Conservation (phyloP, 2,329 filamentous ascomycete genomes). For the Alternaria brassicicola region DNA sequence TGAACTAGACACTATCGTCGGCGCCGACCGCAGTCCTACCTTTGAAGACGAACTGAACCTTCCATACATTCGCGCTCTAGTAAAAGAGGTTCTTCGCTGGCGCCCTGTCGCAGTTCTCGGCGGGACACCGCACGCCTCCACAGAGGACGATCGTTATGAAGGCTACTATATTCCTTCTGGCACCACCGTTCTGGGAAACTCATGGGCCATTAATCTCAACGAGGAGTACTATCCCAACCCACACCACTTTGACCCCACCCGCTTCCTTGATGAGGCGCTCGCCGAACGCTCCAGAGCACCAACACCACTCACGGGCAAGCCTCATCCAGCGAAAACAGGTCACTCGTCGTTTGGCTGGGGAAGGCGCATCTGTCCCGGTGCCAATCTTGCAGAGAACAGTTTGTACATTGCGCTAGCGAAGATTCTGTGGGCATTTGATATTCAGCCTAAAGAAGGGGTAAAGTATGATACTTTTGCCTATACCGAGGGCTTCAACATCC, state of each 20-base stretch:
- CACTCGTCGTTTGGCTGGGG: constrained; percentile 48
- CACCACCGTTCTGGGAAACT: constrained; percentile 54
- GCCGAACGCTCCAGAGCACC: constrained; percentile 23
- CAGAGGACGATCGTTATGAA: constrained; percentile 57
- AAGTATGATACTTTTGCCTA: constrained; percentile 50
- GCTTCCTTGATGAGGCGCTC: constrained; percentile 44
- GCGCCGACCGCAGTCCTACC: constrained; percentile 37
- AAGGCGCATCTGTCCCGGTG: constrained; percentile 41
- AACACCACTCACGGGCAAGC: constrained; percentile 24
- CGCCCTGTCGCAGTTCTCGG: constrained; percentile 51
- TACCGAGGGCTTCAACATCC: constrained; percentile 51
- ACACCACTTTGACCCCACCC: constrained; percentile 49
- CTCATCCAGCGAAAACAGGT: constrained; percentile 39
- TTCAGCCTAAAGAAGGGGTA: constrained; percentile 37
- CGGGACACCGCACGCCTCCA: constrained; percentile 57
- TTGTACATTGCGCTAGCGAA: constrained; percentile 43
- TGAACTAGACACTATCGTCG: constrained; percentile 49
- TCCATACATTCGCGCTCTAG: constrained; percentile 49
- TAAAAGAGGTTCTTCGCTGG: constrained; percentile 47
- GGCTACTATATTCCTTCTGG: constrained; percentile 58
- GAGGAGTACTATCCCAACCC: constrained; percentile 50
- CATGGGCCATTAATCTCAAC: constrained; percentile 54
- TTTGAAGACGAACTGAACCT: constrained; percentile 48
- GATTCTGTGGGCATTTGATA: constrained; percentile 46
- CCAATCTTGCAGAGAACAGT: constrained; percentile 39